phyloP scores from a whole-genome alignment of 164 flowering plant genomes.

The Piper longum region DNA sequence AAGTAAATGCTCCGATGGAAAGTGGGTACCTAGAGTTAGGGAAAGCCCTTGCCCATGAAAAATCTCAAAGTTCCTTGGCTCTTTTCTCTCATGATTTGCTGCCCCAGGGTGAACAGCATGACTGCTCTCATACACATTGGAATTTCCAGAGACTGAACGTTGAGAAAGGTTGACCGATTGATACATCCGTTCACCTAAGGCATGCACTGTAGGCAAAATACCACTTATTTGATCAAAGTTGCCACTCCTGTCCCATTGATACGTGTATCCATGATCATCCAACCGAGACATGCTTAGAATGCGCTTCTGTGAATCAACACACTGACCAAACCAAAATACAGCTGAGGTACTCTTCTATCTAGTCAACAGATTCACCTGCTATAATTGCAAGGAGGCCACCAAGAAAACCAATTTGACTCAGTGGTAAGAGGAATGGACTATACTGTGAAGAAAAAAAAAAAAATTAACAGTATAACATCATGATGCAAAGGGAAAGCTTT shows the following conservation, averaged over 20 bases:
- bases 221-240: conserved; percentile 10
- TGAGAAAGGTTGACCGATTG: conserved; percentile 33
- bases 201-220: conserved; percentile 26
- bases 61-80: conserved; percentile 7
- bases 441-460: too few species aligned
- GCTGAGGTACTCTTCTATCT: background rate
- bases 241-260: conserved; percentile 17
- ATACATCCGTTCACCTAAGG: conserved; percentile 30
- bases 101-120: conserved; percentile 50
- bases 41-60: conserved; percentile 48
- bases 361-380: background rate
- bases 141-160: conserved; percentile 16
- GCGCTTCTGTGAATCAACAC: conserved; percentile 14
- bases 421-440: too few species aligned
- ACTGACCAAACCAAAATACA: background rate
- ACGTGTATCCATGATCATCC: conserved; percentile 26
- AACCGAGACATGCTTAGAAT: conserved; percentile 25
- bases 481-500: too few species aligned
- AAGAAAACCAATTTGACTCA: too few species aligned
- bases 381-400: background rate
- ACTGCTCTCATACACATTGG: conserved; percentile 25
- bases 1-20: conserved; percentile 31
- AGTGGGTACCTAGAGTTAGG: conserved; percentile 49
- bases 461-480: too few species aligned
- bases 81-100: conserved; percentile 22